Evolutionary conservation across 495 filamentous ascomycete species (phyloP).

Genomic region (Extremus antarcticus): DNA sequence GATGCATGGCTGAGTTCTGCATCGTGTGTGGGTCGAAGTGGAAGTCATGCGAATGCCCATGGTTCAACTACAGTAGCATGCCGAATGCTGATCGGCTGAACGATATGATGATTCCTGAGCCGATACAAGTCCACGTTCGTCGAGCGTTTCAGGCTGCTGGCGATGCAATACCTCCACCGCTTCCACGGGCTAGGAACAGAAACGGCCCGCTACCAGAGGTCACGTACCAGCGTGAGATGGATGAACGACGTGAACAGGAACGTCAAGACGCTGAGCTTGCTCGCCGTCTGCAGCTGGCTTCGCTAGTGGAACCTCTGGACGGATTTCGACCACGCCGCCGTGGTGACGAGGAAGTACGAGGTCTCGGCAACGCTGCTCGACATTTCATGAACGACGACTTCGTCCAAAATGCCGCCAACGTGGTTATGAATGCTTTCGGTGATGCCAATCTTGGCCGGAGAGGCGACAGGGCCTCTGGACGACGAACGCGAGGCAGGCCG

Average conservation of each 20-base stretch:
- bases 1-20: constrained; percentile 72
- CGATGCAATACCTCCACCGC: constrained; percentile 1
- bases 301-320: constrained; percentile 33
- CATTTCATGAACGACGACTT: constrained; percentile 37
- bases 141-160: constrained; percentile 13
- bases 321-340: constrained; percentile 25
- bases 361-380: constrained; percentile 32
- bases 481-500: constrained; percentile 6
- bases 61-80: constrained; percentile 55
- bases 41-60: constrained; percentile 74
- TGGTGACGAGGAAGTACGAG: constrained; percentile 22
- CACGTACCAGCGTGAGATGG: constrained; percentile 43
- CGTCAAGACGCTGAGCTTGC: constrained; percentile 46
- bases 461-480: constrained; percentile 14
- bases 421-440: constrained; percentile 18
- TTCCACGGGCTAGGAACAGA: background rate
- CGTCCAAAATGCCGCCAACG: constrained; percentile 21
- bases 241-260: constrained; percentile 43
- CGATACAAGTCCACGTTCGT: constrained; percentile 18
- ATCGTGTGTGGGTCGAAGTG: constrained; percentile 67
- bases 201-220: background rate
- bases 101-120: constrained; percentile 44
- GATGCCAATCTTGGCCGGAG: constrained; percentile 16
- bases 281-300: constrained; percentile 41
- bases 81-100: constrained; percentile 45